Percentiles rank a stretch among this genome's conserved stretches.
Conservation (phyloP, 148 eudicot species). For the Rhododendron ovatum region DNA sequence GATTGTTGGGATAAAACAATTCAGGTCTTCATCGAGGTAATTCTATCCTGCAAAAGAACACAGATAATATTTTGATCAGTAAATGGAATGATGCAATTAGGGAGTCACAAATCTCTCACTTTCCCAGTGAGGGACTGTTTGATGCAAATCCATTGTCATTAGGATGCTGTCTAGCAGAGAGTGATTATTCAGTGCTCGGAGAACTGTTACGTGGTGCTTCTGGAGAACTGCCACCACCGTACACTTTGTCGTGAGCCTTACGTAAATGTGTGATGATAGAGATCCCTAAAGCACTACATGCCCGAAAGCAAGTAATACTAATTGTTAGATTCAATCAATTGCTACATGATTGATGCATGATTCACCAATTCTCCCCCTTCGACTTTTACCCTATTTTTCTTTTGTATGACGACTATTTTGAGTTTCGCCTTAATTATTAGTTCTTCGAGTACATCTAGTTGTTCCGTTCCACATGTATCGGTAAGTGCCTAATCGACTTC, state of each 20-base stretch:
- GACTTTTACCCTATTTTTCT: background rate
- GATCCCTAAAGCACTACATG: background rate
- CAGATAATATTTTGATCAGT: background rate
- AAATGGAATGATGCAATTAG: background rate
- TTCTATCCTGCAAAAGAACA: background rate
- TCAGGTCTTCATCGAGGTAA: background rate
- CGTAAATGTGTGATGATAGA: background rate
- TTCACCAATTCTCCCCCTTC: slow-evolving; percentile 1
- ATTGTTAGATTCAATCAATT: background rate
- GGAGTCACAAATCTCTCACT: slow-evolving; percentile 4
- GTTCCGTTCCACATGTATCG: background rate
- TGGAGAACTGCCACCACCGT: too few species aligned
- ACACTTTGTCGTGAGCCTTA: background rate
- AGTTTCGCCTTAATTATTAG: background rate
- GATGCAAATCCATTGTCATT: background rate
- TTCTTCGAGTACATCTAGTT: background rate
- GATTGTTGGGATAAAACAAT: background rate
- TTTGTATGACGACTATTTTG: background rate
- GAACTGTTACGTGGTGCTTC: background rate
- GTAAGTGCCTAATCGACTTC: background rate
- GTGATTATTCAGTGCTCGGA: background rate
- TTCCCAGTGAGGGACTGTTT: background rate
- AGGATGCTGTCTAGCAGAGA: background rate
- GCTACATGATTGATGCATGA: background rate
- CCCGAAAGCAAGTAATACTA: too few species aligned